Percentiles rank a stretch among this genome's conserved stretches.
phyloP scores from a whole-genome alignment of 257 asterid genomes.

The Ehretia macrophylla region DNA sequence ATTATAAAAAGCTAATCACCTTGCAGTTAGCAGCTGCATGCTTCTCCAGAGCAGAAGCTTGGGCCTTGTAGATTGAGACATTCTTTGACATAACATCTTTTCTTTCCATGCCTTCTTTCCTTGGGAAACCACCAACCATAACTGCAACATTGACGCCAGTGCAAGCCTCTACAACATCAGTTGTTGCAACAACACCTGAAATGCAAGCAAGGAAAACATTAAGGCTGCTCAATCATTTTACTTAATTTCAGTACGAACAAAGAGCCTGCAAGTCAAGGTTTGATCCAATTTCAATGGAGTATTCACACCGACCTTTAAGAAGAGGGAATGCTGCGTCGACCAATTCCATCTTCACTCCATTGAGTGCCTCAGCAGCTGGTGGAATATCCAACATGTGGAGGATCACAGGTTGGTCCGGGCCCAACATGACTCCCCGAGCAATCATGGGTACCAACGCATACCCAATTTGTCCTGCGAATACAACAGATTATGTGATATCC shows the following conservation, averaged over 20 bases:
- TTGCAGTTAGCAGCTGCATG: slow-evolving; percentile 1
- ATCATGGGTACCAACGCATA: slow-evolving; percentile 93
- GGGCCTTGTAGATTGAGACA: slow-evolving; percentile 1
- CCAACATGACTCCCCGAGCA: slow-evolving; percentile 80
- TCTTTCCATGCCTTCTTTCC: slow-evolving; percentile 5
- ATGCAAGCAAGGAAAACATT: no score
- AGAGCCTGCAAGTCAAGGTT: neutral
- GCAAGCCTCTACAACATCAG: slow-evolving; percentile 1
- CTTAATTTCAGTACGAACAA: neutral
- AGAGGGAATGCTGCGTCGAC: slow-evolving; percentile 18
- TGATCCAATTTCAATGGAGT: neutral
- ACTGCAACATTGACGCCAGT: slow-evolving; percentile 3
- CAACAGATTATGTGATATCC: no score
- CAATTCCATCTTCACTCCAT: slow-evolving; percentile 61
- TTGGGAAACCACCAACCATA: slow-evolving; percentile 4
- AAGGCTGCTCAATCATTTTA: neutral
- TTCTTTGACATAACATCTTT: slow-evolving; percentile 3
- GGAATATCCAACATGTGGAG: slow-evolving; percentile 94
- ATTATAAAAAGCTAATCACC: neutral
- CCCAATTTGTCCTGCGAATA: slow-evolving; percentile 79
- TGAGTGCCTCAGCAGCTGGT: slow-evolving; percentile 84
- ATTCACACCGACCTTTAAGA: slow-evolving; percentile 56
- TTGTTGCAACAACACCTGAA: slow-evolving; percentile 4
- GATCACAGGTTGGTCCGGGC: slow-evolving; percentile 84
- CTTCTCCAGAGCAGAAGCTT: slow-evolving; percentile 3